These are phyloP conservation scores for Xylaria multiplex DNA, from an alignment of 2,329 filamentous ascomycete genomes.

Conservation along the genomic window DNA sequence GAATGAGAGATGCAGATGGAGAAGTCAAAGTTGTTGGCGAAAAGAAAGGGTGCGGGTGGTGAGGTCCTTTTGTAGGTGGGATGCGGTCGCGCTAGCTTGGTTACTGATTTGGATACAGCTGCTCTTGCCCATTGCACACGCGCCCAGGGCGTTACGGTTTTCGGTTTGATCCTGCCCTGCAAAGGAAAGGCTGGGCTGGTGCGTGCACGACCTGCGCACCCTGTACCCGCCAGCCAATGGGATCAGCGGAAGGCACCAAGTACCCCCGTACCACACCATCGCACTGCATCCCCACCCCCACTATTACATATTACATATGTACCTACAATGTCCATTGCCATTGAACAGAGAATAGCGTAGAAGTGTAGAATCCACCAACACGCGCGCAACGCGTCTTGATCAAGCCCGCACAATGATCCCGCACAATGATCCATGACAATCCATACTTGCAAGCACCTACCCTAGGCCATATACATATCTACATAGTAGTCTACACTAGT, in stretches of 20 bases:
- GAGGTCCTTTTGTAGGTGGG: constrained; percentile 69
- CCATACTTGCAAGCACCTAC: too few species aligned
- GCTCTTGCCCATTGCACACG: constrained; percentile 18
- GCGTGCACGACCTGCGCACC: background rate
- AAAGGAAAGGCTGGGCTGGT: constrained; percentile 21
- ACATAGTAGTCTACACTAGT: background rate
- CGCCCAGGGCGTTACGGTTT: constrained; percentile 21
- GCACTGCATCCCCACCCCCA: constrained; percentile 23
- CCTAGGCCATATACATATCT: background rate
- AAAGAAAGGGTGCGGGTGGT: constrained; percentile 60
- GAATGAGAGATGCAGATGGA: constrained; percentile 50
- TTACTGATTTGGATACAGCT: constrained; percentile 64
- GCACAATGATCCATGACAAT: background rate
- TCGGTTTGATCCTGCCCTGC: constrained; percentile 42
- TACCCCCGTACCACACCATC: constrained; percentile 26
- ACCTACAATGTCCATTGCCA: too few species aligned
- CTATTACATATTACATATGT: background rate
- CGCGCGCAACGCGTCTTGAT: constrained; percentile 31
- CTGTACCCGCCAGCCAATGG: background rate
- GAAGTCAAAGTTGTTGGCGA: constrained; percentile 58
- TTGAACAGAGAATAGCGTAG: too few species aligned
- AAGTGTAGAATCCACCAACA: background rate
- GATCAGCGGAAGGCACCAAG: constrained; percentile 20
- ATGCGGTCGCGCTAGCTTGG: constrained; percentile 60
- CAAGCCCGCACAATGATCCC: background rate